These are phyloP conservation scores for Miamiensis avidus DNA, from an alignment of 169 alveolate species.

Conservation along the genomic window DNA sequence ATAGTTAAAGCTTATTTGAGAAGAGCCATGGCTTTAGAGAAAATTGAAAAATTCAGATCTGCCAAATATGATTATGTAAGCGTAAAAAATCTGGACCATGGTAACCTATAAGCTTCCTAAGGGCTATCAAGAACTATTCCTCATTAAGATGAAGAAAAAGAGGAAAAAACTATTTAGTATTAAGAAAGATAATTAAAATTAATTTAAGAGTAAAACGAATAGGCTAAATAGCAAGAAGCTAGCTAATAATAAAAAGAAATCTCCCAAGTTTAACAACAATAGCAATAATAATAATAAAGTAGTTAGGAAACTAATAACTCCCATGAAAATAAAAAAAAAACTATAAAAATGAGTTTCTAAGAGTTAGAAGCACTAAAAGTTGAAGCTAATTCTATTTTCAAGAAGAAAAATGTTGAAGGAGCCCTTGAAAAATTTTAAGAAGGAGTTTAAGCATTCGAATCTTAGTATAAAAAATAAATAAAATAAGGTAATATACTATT, in stretches of 20 bases:
- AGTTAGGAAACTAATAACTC: not conserved
- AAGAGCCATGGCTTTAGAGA: slow-evolving; percentile 70
- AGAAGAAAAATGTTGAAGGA: slow-evolving; percentile 1
- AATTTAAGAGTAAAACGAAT: not conserved
- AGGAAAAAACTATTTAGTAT: slow-evolving; percentile 6
- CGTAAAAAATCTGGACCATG: slow-evolving; percentile 57
- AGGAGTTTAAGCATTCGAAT: slow-evolving; percentile 3
- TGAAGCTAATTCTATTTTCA: not conserved
- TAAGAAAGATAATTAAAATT: too few relatives aligned
- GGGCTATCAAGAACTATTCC: slow-evolving; percentile 42
- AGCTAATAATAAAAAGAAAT: not conserved
- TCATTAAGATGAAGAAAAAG: slow-evolving; percentile 16
- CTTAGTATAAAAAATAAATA: not conserved
- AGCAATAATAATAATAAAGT: not conserved
- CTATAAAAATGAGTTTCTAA: not conserved
- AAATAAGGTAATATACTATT: not conserved
- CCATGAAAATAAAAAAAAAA: not conserved
- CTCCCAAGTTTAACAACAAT: not conserved
- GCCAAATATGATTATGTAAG: slow-evolving; percentile 53
- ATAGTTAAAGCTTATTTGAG: slow-evolving; percentile 59
- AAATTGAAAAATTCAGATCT: slow-evolving; percentile 43
- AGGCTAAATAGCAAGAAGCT: not conserved
- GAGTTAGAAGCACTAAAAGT: not conserved
- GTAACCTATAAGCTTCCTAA: slow-evolving; percentile 54
- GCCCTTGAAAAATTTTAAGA: not conserved